Evolutionary conservation across 768 basidiomycete genomes (phyloP).

Genomic region (Collybia sordida): DNA sequence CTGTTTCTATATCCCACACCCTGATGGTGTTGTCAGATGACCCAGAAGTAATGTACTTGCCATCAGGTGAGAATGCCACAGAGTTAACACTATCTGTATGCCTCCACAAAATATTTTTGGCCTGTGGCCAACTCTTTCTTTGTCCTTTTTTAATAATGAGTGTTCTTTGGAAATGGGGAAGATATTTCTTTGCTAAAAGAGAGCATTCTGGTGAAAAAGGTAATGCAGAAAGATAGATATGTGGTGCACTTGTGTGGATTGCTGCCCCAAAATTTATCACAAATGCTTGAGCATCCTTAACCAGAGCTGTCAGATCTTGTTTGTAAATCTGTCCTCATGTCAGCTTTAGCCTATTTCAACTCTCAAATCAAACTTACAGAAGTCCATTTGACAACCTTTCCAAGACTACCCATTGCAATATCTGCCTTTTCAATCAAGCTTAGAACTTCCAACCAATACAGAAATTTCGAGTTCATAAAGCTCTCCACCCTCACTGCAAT

Average conservation of each 20-base stretch:
- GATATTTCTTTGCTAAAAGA: background rate
- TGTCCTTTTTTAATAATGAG: no score
- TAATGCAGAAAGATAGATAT: background rate
- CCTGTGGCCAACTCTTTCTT: no score
- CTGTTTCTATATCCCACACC: no score
- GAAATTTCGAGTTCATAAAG: background rate
- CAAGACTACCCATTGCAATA: background rate
- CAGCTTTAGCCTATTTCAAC: background rate
- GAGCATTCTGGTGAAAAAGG: background rate
- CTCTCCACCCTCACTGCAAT: background rate
- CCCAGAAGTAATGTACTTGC: no score
- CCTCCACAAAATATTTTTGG: no score
- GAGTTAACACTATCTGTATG: no score
- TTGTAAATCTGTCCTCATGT: background rate
- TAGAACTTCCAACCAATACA: no score
- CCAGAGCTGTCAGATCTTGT: background rate
- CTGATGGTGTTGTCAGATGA: no score
- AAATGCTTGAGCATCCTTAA: background rate
- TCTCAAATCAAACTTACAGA: background rate
- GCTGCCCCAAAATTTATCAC: background rate
- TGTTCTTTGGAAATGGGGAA: background rate
- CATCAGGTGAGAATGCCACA: no score
- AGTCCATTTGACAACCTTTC: background rate
- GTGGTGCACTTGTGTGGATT: background rate
- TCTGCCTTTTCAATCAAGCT: background rate